phyloP scores from a whole-genome alignment of 108 stramenopile species.

The Schizochytrium sp. region DNA sequence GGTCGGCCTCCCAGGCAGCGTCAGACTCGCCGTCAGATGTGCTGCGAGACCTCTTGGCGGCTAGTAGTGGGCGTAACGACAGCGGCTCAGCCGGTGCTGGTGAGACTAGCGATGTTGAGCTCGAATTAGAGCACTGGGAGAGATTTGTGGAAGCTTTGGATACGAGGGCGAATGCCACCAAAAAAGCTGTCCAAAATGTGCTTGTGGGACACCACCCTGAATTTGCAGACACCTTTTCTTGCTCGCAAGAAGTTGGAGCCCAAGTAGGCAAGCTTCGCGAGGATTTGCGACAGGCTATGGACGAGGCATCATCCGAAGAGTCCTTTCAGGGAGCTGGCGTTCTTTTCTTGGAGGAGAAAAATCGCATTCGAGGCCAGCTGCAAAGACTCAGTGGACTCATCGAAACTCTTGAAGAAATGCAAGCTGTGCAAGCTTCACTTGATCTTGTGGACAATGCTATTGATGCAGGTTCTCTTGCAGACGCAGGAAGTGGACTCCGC shows the following conservation, averaged over 20 bases:
- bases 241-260: conserved; percentile 31
- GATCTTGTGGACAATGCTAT: not conserved
- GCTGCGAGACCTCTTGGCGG: not conserved
- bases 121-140: conserved; percentile 28
- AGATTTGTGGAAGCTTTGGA: conserved; percentile 29
- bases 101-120: conserved; percentile 9
- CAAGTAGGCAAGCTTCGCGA: conserved; percentile 46
- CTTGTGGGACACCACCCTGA: conserved; percentile 57
- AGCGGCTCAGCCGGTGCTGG: not conserved
- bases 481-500: conserved; percentile 25
- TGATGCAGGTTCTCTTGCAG: not conserved
- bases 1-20: not conserved
- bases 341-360: conserved; percentile 16
- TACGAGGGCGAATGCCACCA: conserved; percentile 2
- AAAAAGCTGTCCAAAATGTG: conserved; percentile 2
- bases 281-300: conserved; percentile 29
- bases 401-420: conserved; percentile 49
- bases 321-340: conserved; percentile 15
- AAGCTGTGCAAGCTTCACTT: conserved; percentile 10
- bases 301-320: not conserved
- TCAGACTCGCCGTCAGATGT: conserved; percentile 23
- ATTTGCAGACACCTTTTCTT: conserved; percentile 47
- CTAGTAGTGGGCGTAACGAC: conserved; percentile 9
- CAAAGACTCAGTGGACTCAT: conserved; percentile 29
- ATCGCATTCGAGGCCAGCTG: not conserved